Evolutionary conservation across 2,329 filamentous ascomycete genomes (phyloP).

Genomic region (Colletotrichum australisinense): DNA sequence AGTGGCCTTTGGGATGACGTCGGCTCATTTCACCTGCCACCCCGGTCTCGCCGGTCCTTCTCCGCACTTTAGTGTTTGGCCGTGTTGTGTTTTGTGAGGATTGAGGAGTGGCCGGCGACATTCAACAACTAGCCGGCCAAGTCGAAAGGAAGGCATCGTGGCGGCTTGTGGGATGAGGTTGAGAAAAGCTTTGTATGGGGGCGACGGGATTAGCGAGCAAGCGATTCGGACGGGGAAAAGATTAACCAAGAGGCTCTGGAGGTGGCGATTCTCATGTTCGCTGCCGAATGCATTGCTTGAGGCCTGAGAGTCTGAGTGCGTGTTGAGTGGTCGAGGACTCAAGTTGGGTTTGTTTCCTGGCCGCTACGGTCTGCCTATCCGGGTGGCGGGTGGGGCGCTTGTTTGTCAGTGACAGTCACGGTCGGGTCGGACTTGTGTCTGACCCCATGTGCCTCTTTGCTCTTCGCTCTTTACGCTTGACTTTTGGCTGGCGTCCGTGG

Average conservation of each 20-base stretch:
- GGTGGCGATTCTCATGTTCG: slow-evolving; percentile 18
- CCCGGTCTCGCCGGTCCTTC: not conserved
- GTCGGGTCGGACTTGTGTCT: not conserved
- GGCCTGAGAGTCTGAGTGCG: too few relatives aligned
- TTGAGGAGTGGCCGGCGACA: not conserved
- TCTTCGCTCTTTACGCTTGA: not conserved
- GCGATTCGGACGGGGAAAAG: slow-evolving; percentile 25
- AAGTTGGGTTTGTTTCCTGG: too few relatives aligned
- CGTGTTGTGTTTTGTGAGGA: not conserved
- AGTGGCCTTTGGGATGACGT: slow-evolving; percentile 3
- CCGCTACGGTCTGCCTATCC: not conserved
- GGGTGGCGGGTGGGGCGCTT: slow-evolving; percentile 29
- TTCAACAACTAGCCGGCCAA: too few relatives aligned
- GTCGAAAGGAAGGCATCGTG: slow-evolving; percentile 7
- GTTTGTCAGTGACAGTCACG: slow-evolving; percentile 18
- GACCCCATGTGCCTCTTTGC: not conserved
- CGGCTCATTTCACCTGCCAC: not conserved
- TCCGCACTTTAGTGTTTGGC: not conserved
- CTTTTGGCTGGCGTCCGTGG: not conserved
- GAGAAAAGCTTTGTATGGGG: slow-evolving; percentile 26
- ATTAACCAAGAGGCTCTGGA: slow-evolving; percentile 27
- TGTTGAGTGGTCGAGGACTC: not conserved
- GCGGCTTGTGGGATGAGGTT: not conserved
- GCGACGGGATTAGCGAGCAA: slow-evolving; percentile 18
- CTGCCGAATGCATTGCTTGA: not conserved